phyloP scores from a whole-genome alignment of 768 basidiomycete genomes.

The Podaxis mareebaensis region DNA sequence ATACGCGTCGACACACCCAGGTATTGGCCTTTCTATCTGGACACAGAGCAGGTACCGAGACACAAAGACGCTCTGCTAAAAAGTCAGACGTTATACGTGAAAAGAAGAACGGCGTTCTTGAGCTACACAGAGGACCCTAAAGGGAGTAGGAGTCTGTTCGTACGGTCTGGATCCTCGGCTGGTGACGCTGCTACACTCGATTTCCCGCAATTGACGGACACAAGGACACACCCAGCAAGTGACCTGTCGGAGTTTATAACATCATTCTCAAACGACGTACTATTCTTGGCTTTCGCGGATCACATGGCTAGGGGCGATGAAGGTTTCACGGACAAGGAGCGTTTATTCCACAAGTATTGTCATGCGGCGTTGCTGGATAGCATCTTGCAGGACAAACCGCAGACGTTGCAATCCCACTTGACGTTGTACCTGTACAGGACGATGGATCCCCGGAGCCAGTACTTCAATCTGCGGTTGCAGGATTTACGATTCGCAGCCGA shows the following conservation, averaged over 20 bases:
- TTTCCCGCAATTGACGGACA: constrained; percentile 73
- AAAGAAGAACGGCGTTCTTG: constrained; percentile 88
- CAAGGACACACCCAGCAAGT: constrained; percentile 63
- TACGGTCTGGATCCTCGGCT: constrained; percentile 81
- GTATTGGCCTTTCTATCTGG: constrained; percentile 92
- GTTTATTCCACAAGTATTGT: constrained; percentile 68
- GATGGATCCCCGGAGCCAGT: constrained; percentile 55
- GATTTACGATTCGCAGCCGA: constrained; percentile 75
- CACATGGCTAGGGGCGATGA: constrained; percentile 63
- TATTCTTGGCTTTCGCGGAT: constrained; percentile 81
- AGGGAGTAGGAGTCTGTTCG: constrained; percentile 89
- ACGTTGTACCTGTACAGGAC: constrained; percentile 68
- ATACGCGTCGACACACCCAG: constrained; percentile 92
- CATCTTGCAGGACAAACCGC: constrained; percentile 88
- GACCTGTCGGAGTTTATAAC: constrained; percentile 86
- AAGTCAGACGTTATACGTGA: constrained; percentile 87
- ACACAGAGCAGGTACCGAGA: constrained; percentile 63
- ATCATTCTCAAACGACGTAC: constrained; percentile 80
- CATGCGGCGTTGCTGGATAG: constrained; percentile 81
- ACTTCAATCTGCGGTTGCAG: constrained; percentile 69
- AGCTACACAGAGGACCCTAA: constrained; percentile 94
- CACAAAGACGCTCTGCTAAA: constrained; percentile 71
- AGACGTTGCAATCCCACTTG: constrained; percentile 73
- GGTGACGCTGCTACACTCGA: constrained; percentile 87
- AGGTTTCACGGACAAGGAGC: constrained; percentile 58